A percentile compares a stretch with the other conserved stretches of the same genome.
Evolutionary conservation across 2,329 filamentous ascomycete species (phyloP).

Genomic region (Penicillium concentricum): DNA sequence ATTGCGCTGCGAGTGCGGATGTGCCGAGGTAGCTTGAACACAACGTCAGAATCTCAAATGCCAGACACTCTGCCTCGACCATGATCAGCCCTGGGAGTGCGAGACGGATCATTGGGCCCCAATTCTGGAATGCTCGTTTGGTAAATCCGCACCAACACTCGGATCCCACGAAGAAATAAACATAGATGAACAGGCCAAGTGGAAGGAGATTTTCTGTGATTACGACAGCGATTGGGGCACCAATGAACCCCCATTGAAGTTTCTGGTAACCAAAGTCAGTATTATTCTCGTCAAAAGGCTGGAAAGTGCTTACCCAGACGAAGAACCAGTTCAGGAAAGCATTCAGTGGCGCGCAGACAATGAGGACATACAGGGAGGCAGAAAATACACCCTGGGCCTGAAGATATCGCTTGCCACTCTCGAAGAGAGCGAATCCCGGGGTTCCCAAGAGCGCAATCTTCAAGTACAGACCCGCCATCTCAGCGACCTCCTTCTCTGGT

Average conservation of each 20-base stretch:
- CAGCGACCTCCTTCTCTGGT: constrained; percentile 68
- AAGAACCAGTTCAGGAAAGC: constrained; percentile 77
- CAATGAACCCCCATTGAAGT: constrained; percentile 68
- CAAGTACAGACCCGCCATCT: constrained; percentile 71
- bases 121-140: constrained; percentile 68
- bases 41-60: constrained; percentile 89
- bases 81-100: constrained; percentile 88
- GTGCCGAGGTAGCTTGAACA: constrained; percentile 76
- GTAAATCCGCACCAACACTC: constrained; percentile 82
- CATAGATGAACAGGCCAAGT: constrained; percentile 69
- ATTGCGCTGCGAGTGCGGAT: constrained; percentile 81
- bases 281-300: background rate
- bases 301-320: constrained; percentile 61
- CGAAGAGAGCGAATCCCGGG: constrained; percentile 74
- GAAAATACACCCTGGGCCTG: constrained; percentile 87
- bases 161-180: constrained; percentile 67
- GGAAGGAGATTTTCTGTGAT: constrained; percentile 75
- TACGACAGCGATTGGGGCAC: constrained; percentile 74
- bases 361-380: constrained; percentile 76
- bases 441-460: constrained; percentile 68
- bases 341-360: constrained; percentile 80
- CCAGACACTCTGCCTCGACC: constrained; percentile 90
- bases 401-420: constrained; percentile 78
- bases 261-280: constrained; percentile 29
- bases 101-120: constrained; percentile 81